These are phyloP conservation scores for Candida andamanensis DNA, from an alignment of 805 yeast genomes.

Conservation along the genomic window DNA sequence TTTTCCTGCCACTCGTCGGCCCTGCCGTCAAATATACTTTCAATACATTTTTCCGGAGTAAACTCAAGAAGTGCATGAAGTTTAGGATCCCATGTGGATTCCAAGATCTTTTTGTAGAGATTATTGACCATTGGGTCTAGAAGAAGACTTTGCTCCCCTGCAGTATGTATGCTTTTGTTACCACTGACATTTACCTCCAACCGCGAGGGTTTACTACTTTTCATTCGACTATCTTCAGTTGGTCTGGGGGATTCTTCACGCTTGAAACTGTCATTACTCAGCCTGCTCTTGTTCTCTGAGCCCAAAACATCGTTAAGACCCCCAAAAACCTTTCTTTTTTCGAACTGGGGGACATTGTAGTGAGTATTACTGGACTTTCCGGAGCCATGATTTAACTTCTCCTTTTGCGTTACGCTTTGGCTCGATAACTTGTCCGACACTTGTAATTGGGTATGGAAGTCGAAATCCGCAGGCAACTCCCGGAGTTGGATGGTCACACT, in stretches of 20 bases:
- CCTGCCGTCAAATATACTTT: conserved; percentile 62
- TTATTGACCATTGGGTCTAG: conserved; percentile 48
- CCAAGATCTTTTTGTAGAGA: conserved; percentile 50
- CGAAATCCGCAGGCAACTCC: conserved; percentile 33
- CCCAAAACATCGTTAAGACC: conserved; percentile 39
- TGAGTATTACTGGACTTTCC: conserved; percentile 9
- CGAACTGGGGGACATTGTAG: conserved; percentile 38
- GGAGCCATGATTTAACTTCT: conserved; percentile 3
- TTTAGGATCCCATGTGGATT: conserved; percentile 57
- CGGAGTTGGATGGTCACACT: conserved; percentile 53
- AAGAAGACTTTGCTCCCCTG: conserved; percentile 11
- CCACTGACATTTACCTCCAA: too few relatives aligned
- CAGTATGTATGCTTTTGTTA: not conserved
- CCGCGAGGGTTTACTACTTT: conserved; percentile 2
- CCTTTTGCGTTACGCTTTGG: conserved; percentile 1
- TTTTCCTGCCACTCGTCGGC: conserved; percentile 16
- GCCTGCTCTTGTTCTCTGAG: conserved; percentile 5
- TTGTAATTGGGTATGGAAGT: conserved; percentile 39
- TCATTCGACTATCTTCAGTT: not conserved
- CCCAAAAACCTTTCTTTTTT: conserved; percentile 42
- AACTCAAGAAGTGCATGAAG: conserved; percentile 42
- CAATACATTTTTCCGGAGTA: conserved; percentile 65
- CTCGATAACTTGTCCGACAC: conserved; percentile 20
- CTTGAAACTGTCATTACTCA: conserved; percentile 3
- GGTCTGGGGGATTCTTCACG: not conserved